These are phyloP conservation scores for Tephrocybe sp. DNA, from an alignment of 768 basidiomycete species.

Conservation along the genomic window DNA sequence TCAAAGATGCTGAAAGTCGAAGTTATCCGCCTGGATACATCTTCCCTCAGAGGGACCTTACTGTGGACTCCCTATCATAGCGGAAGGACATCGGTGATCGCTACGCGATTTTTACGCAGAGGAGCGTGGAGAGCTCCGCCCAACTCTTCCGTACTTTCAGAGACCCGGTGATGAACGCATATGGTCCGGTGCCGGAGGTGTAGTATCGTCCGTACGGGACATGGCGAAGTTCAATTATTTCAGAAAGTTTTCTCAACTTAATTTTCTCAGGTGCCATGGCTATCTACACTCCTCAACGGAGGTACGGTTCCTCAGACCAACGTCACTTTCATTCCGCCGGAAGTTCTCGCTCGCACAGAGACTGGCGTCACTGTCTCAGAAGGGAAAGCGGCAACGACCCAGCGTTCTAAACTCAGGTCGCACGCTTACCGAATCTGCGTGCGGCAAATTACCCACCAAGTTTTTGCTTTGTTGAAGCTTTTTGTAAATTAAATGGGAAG, in stretches of 20 bases:
- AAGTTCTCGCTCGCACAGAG: constrained; percentile 36
- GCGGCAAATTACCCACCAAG: neutral
- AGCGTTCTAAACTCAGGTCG: constrained; percentile 30
- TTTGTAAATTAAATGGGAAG: neutral
- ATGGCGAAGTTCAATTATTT: too few relatives aligned
- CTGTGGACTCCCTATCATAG: constrained; percentile 22
- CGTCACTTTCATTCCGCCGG: constrained; percentile 33
- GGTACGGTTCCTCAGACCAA: constrained; percentile 39
- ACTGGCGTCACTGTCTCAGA: constrained; percentile 32
- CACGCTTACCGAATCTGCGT: constrained; percentile 18
- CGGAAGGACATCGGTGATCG: constrained; percentile 36
- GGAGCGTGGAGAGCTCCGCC: constrained; percentile 30
- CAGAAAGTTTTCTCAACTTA: too few relatives aligned
- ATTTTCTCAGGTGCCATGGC: constrained; percentile 33
- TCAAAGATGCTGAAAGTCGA: constrained; percentile 32
- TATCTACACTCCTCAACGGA: constrained; percentile 38
- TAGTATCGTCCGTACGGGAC: constrained; percentile 39
- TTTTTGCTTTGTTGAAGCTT: too few relatives aligned
- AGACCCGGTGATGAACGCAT: constrained; percentile 37
- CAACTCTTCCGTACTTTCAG: constrained; percentile 39
- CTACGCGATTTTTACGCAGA: constrained; percentile 29
- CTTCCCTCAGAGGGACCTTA: neutral
- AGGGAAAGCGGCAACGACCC: constrained; percentile 39
- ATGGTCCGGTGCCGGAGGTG: constrained; percentile 43
- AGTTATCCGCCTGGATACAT: constrained; percentile 14